phyloP scores from a whole-genome alignment of 1,284 basidiomycete genomes.

The Agroathelia rolfsii region DNA sequence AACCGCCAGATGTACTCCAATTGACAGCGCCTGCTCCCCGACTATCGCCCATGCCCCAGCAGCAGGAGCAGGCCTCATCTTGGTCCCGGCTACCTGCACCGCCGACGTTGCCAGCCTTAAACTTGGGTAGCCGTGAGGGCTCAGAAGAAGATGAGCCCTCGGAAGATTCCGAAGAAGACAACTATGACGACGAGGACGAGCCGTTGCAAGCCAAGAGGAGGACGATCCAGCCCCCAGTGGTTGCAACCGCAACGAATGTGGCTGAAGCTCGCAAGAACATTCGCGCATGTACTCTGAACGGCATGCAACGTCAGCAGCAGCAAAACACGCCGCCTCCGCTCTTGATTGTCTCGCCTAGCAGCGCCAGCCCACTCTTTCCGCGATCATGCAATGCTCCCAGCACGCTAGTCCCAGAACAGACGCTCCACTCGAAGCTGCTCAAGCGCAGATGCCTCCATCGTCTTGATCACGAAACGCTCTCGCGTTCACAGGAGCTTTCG shows the following conservation, averaged over 20 bases:
- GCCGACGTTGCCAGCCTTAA: no score
- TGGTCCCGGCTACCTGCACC: no score
- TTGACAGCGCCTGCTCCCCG: slow-evolving; percentile 11
- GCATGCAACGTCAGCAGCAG: slow-evolving; percentile 27
- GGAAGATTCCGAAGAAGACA: slow-evolving; percentile 7
- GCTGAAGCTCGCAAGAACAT: slow-evolving; percentile 22
- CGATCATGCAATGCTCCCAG: slow-evolving; percentile 43
- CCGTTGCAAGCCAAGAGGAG: slow-evolving; percentile 14
- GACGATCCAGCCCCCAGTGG: slow-evolving; percentile 11
- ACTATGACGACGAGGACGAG: slow-evolving; percentile 20
- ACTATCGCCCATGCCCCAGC: slow-evolving; percentile 13
- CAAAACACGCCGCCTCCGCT: slow-evolving; percentile 46
- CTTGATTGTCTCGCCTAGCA: slow-evolving; percentile 28
- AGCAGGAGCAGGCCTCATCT: slow-evolving; percentile 14
- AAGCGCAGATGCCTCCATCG: slow-evolving; percentile 39
- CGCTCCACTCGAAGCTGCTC: slow-evolving; percentile 37
- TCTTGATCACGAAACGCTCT: slow-evolving; percentile 30
- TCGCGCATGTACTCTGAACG: slow-evolving; percentile 27
- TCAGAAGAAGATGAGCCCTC: slow-evolving; percentile 9
- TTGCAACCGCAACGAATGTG: slow-evolving; percentile 9
- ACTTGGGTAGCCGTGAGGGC: no score
- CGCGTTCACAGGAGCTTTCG: slow-evolving; percentile 33
- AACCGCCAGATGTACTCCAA: slow-evolving; percentile 8
- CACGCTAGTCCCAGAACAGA: slow-evolving; percentile 28
- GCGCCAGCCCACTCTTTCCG: slow-evolving; percentile 54